Conservation (phyloP, 495 filamentous ascomycete genomes). For the Barbatosphaeria neglecta region DNA sequence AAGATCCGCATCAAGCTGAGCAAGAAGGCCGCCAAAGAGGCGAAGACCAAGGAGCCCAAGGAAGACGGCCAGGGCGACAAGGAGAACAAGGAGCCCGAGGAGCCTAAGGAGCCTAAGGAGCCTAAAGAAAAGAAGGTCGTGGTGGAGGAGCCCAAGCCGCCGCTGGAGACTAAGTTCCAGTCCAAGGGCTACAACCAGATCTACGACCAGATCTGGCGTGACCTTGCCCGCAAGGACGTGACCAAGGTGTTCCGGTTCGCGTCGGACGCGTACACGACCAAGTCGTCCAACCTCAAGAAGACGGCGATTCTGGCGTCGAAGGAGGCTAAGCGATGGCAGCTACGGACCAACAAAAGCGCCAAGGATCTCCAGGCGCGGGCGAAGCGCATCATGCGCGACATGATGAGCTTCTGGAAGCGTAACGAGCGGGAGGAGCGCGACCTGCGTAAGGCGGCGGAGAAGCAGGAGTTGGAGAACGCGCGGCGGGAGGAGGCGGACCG, state of each 20-base stretch:
- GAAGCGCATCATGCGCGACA: conserved; percentile 97
- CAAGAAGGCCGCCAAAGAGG: conserved; percentile 24
- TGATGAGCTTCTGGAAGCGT: conserved; percentile 99
- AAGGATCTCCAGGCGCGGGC: conserved; percentile 96
- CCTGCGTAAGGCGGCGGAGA: conserved; percentile 83
- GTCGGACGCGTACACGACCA: conserved; percentile 65
- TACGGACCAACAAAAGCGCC: conserved; percentile 92
- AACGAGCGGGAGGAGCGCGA: conserved; percentile 97
- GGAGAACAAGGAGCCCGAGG: conserved; percentile 6
- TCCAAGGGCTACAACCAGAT: conserved; percentile 94
- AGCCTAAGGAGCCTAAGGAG: conserved; percentile 41
- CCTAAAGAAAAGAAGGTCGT: conserved; percentile 57
- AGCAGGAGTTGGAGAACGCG: conserved; percentile 91
- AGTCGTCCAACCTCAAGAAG: conserved; percentile 88
- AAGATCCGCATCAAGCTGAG: conserved; percentile 46
- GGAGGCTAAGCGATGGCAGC: conserved; percentile 94
- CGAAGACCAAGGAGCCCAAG: conserved; percentile 34
- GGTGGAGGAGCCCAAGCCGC: conserved; percentile 40
- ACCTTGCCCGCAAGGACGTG: conserved; percentile 87
- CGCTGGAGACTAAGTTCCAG: conserved; percentile 49
- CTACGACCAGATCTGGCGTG: conserved; percentile 96
- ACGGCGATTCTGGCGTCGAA: conserved; percentile 95
- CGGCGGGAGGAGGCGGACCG: conserved; percentile 94
- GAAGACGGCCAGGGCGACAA: conserved; percentile 8
- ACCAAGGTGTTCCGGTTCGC: conserved; percentile 83